A percentile compares a stretch with the other conserved stretches of the same genome.
Conservation (phyloP, 2,329 filamentous ascomycete genomes). For the Colletotrichum liaoningense region DNA sequence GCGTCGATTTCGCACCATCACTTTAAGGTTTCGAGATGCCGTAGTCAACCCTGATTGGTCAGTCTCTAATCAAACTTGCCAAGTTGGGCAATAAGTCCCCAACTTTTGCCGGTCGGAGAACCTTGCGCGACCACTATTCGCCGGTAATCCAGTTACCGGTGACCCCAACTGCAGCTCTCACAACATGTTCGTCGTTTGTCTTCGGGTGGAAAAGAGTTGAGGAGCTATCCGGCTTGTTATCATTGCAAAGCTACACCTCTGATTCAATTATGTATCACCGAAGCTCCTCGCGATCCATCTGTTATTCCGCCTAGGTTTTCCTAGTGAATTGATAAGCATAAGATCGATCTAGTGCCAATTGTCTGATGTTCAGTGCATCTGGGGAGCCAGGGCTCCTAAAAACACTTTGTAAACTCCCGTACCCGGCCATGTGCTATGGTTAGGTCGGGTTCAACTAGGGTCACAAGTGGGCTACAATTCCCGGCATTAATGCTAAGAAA, state of each 20-base stretch:
- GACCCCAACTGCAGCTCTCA: background rate
- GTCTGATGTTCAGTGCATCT: too few species aligned
- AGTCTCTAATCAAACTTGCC: background rate
- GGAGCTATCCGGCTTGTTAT: too few species aligned
- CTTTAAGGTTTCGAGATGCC: background rate
- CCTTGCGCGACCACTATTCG: background rate
- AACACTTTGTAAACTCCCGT: background rate
- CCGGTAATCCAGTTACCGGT: background rate
- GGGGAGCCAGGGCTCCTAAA: too few species aligned
- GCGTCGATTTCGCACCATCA: background rate
- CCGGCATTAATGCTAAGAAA: background rate
- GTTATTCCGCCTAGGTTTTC: too few species aligned
- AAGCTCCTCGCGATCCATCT: too few species aligned
- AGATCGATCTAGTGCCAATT: too few species aligned
- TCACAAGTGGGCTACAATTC: background rate
- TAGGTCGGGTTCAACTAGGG: background rate
- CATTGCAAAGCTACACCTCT: too few species aligned
- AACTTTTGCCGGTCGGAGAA: background rate
- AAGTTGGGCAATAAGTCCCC: background rate
- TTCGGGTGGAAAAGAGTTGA: too few species aligned
- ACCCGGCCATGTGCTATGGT: background rate
- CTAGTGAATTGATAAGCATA: too few species aligned
- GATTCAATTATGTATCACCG: too few species aligned
- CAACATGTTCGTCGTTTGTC: too few species aligned
- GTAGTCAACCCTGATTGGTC: background rate